Percentiles rank a stretch among this genome's conserved stretches.
These are phyloP conservation scores for Glaciozyma martinii DNA, from an alignment of 768 basidiomycete genomes.

Conservation along the genomic window DNA sequence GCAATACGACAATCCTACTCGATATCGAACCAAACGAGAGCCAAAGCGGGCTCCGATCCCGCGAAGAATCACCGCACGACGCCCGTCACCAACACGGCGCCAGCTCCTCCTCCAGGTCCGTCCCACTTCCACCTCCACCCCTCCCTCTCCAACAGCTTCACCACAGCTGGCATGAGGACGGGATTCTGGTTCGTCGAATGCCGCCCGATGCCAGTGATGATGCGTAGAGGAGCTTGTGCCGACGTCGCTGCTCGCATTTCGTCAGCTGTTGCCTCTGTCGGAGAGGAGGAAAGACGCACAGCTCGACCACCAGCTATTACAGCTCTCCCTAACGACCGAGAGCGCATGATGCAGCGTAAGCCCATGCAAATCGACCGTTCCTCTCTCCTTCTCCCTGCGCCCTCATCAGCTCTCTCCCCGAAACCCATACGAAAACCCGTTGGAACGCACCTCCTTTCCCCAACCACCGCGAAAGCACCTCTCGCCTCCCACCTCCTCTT, in stretches of 20 bases:
- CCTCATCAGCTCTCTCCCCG: neutral
- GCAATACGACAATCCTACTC: too few species aligned
- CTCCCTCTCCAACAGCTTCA: constrained; percentile 31
- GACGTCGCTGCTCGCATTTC: neutral
- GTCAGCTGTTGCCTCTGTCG: neutral
- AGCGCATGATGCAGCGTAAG: constrained; percentile 31
- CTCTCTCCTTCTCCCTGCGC: constrained; percentile 5
- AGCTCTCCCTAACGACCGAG: constrained; percentile 28
- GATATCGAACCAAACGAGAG: too few species aligned
- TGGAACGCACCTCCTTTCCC: constrained; percentile 33
- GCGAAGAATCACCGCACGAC: neutral
- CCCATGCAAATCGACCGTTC: constrained; percentile 32
- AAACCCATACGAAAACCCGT: neutral
- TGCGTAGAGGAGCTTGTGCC: constrained; percentile 22
- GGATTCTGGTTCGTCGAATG: constrained; percentile 30
- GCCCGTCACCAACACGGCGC: neutral
- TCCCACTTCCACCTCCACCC: constrained; percentile 32
- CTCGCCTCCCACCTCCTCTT: constrained; percentile 39
- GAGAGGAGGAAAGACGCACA: constrained; percentile 4
- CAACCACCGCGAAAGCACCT: constrained; percentile 39
- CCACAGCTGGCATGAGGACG: constrained; percentile 31
- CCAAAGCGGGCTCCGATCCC: too few species aligned
- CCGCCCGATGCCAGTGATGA: constrained; percentile 33
- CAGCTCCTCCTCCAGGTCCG: neutral
- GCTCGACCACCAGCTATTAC: constrained; percentile 29